Evolutionary conservation across 1,284 basidiomycete species (phyloP).

Genomic region (Cronartium quercuum): DNA sequence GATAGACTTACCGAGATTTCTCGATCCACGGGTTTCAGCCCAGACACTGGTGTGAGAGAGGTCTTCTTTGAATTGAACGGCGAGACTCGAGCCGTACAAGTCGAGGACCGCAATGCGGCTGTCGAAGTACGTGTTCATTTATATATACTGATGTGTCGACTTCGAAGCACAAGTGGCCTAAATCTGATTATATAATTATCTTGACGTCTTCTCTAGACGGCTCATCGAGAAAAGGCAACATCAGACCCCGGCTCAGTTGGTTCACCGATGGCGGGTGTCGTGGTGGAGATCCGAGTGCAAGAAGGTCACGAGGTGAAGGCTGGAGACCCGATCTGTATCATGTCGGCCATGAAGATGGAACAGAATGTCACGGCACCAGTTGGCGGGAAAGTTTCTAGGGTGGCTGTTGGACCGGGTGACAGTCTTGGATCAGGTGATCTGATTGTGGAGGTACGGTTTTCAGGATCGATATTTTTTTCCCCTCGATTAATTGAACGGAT

Average conservation of each 20-base stretch:
- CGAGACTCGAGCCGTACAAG: conserved; percentile 78
- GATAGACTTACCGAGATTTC: background rate
- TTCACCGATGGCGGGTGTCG: conserved; percentile 75
- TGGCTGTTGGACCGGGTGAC: conserved; percentile 71
- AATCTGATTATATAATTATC: too few species aligned
- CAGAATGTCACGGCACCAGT: conserved; percentile 86
- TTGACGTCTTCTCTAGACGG: conserved; percentile 52
- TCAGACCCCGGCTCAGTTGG: conserved; percentile 90
- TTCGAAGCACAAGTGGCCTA: too few species aligned
- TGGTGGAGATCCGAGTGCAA: conserved; percentile 94
- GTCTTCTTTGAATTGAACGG: conserved; percentile 79
- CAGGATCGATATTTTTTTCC: background rate
- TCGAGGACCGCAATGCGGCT: conserved; percentile 92
- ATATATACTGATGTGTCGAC: background rate
- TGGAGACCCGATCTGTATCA: conserved; percentile 75
- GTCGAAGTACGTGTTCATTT: conserved; percentile 57
- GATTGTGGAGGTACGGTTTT: conserved; percentile 26
- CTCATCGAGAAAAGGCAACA: conserved; percentile 87
- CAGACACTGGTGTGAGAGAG: conserved; percentile 83
- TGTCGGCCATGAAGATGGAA: conserved; percentile 43
- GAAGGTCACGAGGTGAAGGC: conserved; percentile 96
- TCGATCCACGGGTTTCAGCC: conserved; percentile 44
- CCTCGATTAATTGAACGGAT: background rate
- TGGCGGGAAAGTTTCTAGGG: conserved; percentile 86
- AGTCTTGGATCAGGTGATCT: conserved; percentile 36